Evolutionary conservation across 495 filamentous ascomycete species (phyloP), one percentile per base, ranked within the genome.

Genomic region (Daldinia concentrica): DNA sequence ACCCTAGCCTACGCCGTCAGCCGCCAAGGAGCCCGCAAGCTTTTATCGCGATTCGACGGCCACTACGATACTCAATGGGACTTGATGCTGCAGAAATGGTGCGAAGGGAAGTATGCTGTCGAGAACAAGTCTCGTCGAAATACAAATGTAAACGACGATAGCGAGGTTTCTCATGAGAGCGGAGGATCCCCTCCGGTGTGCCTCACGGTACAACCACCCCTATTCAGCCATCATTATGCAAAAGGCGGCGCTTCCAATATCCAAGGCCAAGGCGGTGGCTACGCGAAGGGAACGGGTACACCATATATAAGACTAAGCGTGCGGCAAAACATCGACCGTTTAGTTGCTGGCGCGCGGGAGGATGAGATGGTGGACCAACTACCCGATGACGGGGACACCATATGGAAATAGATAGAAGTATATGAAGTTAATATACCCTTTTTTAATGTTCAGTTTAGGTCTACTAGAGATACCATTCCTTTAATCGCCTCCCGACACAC

Each of bases 1-100:
- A 85, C 79, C 1, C 79, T 84, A 27, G 82, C 83, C 0, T 86
- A 85, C 54, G 83, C 83, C 9, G 83, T 86, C 11, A 81, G 77
- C 27, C 78, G 79, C 56, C 66, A 69, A 15, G 83, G 83, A 6
- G 83, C 82, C 9, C 76, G 81, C n/a, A 82, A 80, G 67, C 58
- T 85, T 26, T 67, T 85, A 19, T 78, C 69, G 64, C 71, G 75
- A 70, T 83, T 84, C 72, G 74, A 79, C 1, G 65, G 54, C 32
- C 76, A 72, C 8, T 74, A 82, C 54, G 79, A 79, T 12, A 59
- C 69, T 4, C 80, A 82, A 14, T 85, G 81, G 79, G 82, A 85
- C 34, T 66, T 82, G 58, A 80, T 83, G 76, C 58, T 85, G 52
- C 71, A 80, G 26, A 82, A 83, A 27, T 84, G 81, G 81, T 85